A percentile compares a stretch with the other conserved stretches of the same genome.
phyloP scores from a whole-genome alignment of 2,329 filamentous ascomycete genomes.

The Chaetomium globosum region DNA sequence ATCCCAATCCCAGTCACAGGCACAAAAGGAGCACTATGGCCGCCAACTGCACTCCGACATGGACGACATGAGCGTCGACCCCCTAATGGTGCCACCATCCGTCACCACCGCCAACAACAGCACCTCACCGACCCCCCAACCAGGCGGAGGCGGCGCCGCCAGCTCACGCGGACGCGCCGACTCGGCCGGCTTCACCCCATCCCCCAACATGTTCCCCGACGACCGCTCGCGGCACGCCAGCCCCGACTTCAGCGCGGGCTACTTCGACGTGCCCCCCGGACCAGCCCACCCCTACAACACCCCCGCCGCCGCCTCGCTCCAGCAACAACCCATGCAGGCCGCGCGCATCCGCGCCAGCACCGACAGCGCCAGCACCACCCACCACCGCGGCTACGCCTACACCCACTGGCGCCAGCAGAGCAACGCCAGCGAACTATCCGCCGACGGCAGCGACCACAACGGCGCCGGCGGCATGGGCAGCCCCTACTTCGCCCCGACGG shows the following conservation, averaged over 20 bases:
- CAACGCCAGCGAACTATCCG: slow-evolving; percentile 48
- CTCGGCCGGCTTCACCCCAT: slow-evolving; percentile 32
- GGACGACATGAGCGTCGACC: slow-evolving; percentile 49
- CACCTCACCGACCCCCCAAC: slow-evolving; percentile 25
- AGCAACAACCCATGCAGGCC: slow-evolving; percentile 26
- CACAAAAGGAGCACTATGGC: slow-evolving; percentile 44
- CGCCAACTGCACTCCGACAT: slow-evolving; percentile 46
- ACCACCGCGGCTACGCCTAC: slow-evolving; percentile 31
- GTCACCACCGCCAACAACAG: slow-evolving; percentile 24
- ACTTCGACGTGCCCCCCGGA: slow-evolving; percentile 34
- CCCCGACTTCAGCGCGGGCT: slow-evolving; percentile 37
- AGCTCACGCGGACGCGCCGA: slow-evolving; percentile 29
- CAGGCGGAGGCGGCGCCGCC: slow-evolving; percentile 2
- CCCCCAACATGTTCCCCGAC: slow-evolving; percentile 33
- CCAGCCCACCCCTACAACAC: neutral
- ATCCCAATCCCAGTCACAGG: slow-evolving; percentile 39
- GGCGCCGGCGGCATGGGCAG: slow-evolving; percentile 22
- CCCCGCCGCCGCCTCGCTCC: slow-evolving; percentile 24
- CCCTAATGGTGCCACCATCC: slow-evolving; percentile 41
- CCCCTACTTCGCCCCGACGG: slow-evolving; percentile 2
- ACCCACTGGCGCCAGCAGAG: slow-evolving; percentile 48
- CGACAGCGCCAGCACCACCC: slow-evolving; percentile 44
- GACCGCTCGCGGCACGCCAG: slow-evolving; percentile 35
- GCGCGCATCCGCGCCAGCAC: slow-evolving; percentile 39
- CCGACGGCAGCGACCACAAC: slow-evolving; percentile 41